A percentile compares a stretch with the other conserved stretches of the same genome.
Conservation (phyloP, 768 basidiomycete species). For the Gyrodon lividus region DNA sequence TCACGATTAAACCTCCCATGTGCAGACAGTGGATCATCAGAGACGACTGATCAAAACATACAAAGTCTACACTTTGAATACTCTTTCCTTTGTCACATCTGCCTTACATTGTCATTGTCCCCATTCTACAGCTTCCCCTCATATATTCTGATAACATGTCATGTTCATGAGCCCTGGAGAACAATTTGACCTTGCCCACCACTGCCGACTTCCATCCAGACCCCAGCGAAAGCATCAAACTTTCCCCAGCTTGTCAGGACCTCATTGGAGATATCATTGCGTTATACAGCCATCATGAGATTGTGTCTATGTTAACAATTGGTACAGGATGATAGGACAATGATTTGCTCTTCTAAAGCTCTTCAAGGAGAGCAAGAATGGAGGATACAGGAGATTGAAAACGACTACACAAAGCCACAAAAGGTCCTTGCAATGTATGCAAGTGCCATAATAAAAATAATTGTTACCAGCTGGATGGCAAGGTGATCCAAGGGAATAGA, state of each 20-base stretch:
- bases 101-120: background rate
- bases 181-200: slow-evolving; percentile 33
- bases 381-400: slow-evolving; percentile 36
- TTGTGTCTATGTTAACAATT: slow-evolving; percentile 40
- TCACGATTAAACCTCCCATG: too few relatives aligned
- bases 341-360: slow-evolving; percentile 42
- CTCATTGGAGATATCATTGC: slow-evolving; percentile 42
- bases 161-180: slow-evolving; percentile 35
- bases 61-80: background rate
- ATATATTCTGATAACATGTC: slow-evolving; percentile 8
- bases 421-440: too few relatives aligned
- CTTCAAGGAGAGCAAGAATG: slow-evolving; percentile 36
- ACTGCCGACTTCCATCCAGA: slow-evolving; percentile 35
- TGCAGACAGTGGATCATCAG: too few relatives aligned
- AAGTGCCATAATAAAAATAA: background rate
- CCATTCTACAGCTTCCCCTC: background rate
- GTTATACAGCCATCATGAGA: slow-evolving; percentile 39
- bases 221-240: slow-evolving; percentile 34
- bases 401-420: slow-evolving; percentile 30
- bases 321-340: slow-evolving; percentile 41
- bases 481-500: too few relatives aligned
- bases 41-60: too few relatives aligned
- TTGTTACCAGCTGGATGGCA: background rate
- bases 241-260: slow-evolving; percentile 38
- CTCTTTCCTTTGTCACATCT: background rate